A percentile compares a stretch with the other conserved stretches of the same genome.
Evolutionary conservation across 2,329 filamentous ascomycete species (phyloP).

Genomic region (Alternaria consortialis): DNA sequence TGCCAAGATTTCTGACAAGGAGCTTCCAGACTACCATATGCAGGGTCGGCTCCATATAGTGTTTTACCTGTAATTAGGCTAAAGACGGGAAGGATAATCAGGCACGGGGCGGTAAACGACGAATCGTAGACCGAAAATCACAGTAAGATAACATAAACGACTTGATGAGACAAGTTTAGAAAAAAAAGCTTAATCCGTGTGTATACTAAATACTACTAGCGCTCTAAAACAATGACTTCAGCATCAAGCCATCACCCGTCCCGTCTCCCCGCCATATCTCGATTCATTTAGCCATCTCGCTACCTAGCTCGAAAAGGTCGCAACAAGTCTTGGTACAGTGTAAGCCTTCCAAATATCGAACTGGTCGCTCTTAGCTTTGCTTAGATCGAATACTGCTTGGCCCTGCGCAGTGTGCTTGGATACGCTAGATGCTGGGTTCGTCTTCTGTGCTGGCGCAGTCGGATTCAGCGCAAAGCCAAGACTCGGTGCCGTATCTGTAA

Average conservation of each 20-base stretch:
- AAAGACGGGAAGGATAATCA: constrained; percentile 1
- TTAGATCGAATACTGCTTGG: constrained; percentile 34
- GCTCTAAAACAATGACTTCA: neutral
- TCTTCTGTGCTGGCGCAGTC: constrained; percentile 30
- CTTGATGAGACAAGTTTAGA: neutral
- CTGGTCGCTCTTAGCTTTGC: constrained; percentile 31
- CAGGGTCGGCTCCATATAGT: neutral
- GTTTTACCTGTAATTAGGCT: neutral
- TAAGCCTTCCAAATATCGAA: constrained; percentile 39
- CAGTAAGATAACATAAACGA: neutral
- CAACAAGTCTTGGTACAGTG: constrained; percentile 20
- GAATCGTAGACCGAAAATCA: neutral
- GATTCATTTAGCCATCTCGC: neutral
- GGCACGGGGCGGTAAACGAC: neutral
- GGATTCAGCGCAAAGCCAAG: constrained; percentile 39
- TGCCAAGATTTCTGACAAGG: neutral
- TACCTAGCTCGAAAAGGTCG: constrained; percentile 8
- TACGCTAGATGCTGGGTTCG: constrained; percentile 24
- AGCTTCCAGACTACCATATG: constrained; percentile 4
- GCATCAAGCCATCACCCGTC: neutral
- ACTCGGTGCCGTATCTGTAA: constrained; percentile 26
- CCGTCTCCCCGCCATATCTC: neutral
- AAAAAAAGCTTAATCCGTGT: neutral
- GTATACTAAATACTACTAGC: neutral
- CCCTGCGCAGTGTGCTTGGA: constrained; percentile 36